Base-by-base conservation (phyloP, 768 basidiomycete species). In the Collybiopsis luxurians region DNA sequence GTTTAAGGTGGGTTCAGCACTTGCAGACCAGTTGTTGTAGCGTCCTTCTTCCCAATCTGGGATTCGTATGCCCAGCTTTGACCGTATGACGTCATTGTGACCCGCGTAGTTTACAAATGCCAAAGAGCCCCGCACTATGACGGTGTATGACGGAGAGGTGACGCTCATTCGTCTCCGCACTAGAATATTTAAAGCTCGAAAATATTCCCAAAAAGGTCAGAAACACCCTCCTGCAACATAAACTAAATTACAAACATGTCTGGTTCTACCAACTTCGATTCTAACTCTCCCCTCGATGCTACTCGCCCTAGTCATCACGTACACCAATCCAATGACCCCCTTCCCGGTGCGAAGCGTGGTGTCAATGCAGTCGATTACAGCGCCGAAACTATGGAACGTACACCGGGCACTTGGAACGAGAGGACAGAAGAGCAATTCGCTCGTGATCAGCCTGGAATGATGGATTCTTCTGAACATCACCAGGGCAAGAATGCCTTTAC, bases 251-350 rank as follows among this genome's bases (percentile, higher is more conserved):
- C 17, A 26, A 50, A 23, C 34, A 51, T 51, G 50, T 51, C 50
- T 21, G 34, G 23, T 19, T 39, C 24, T 44, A 44, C 31, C 27
- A 42, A 54, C n/a, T 31, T 54, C 19, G 1, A 36, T 13, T 42
- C 53, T 27, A 38, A 59, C 52, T 24, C 40, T 19, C n/a, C 12
- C 51, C 23, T 47, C 51, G 50, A 51, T 3, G 50, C 50, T 26
- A 24, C 60, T 10, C 65, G 64, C 21, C 77, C 77, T 1, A 56
- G 62, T 48, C 75, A 82, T 65, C 80, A 73, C 53, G 60, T 78
- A 43, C 84, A 86, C 68, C 63, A 71, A 31, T 63, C 73, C n/a
- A 70, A 73, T 26, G 81, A 84, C 42, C 75, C 75, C 26, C 77
- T 83, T 31, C 81, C 82, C 7, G 75, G 75, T 17, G 66, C 75